Evolutionary conservation across 2,329 filamentous ascomycete species (phyloP).

Genomic region (Neofusicoccum ribis): DNA sequence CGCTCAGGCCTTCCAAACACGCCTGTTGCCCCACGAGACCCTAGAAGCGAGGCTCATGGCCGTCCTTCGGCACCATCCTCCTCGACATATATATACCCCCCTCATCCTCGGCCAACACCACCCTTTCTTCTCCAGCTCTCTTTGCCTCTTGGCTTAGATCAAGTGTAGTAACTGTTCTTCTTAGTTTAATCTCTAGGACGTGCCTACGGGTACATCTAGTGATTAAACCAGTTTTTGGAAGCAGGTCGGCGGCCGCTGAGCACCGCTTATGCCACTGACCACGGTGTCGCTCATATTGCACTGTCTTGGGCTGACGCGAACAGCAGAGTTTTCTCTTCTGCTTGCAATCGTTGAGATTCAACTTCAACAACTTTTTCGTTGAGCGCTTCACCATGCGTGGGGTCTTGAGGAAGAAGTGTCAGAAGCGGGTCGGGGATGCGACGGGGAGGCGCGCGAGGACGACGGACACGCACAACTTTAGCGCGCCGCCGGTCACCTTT

Average conservation of each 20-base stretch:
- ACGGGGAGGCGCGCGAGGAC: too few relatives aligned
- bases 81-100: neutral
- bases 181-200: slow-evolving; percentile 8
- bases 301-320: slow-evolving; percentile 73
- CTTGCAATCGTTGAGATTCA: neutral
- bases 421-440: too few relatives aligned
- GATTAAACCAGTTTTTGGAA: slow-evolving; percentile 60
- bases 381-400: slow-evolving; percentile 1
- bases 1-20: neutral
- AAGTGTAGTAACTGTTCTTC: slow-evolving; percentile 17
- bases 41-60: neutral
- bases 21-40: neutral
- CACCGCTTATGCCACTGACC: slow-evolving; percentile 65
- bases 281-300: slow-evolving; percentile 77
- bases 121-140: slow-evolving; percentile 6
- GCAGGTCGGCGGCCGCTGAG: slow-evolving; percentile 61
- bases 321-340: slow-evolving; percentile 25
- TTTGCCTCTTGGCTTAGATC: slow-evolving; percentile 16
- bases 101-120: neutral
- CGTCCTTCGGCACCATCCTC: neutral
- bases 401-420: slow-evolving; percentile 1
- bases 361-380: slow-evolving; percentile 1
- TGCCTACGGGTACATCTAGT: slow-evolving; percentile 3
- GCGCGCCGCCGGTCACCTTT: too few relatives aligned
- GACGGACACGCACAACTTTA: too few relatives aligned